Base-by-base conservation (phyloP, 1,284 basidiomycete genomes). In the Sanguinoderma infundibulare region DNA sequence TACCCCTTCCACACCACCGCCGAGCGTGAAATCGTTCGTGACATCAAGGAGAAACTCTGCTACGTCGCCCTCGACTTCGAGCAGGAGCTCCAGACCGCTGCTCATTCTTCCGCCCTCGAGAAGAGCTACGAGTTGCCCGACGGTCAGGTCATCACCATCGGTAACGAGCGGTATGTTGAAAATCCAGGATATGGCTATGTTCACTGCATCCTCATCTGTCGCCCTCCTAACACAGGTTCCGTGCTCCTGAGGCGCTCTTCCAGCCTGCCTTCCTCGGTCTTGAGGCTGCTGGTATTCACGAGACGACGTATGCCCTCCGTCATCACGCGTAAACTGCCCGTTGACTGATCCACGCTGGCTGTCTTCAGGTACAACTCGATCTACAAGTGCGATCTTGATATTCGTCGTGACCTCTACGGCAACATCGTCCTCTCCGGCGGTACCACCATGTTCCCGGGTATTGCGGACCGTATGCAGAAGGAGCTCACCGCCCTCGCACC, bases 21-120 rank as follows among this genome's bases (percentile, higher is more conserved):
- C 63, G 95, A 96, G 83, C 89, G 92, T 75, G 95, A 97, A 88
- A 95, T 98, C 66, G 96, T 98, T 73, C 89, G 96, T 73, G 96
- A 98, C 79, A 96, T 98, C 86, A 98, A 98, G 87, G 96, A 98
- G 87, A 97, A 96, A 84, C 89, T 98, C 54, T 97, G 95, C 83
- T 98, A 98, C 79, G 95, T 98, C 72, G 96, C 96, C 40, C 88
- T 97, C 70, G 96, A 98, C 83, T 98, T 97, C 74, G 95, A 97
- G 80, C 92, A 98, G 81, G 96, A 98, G 82, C 85, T 98, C 72
- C 92, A 95, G 82, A 96, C 92, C 46, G 94, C 95, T 47, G 91
- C 93, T 66, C 92, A 95, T 78, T 95, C 94, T 30, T 96, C 94
- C 60, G 90, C 94, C 51, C 81, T 97, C 61, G 95, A 97, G 84